Base-by-base conservation (phyloP, 345 rosid species). In the Rhodamnia argentea region DNA sequence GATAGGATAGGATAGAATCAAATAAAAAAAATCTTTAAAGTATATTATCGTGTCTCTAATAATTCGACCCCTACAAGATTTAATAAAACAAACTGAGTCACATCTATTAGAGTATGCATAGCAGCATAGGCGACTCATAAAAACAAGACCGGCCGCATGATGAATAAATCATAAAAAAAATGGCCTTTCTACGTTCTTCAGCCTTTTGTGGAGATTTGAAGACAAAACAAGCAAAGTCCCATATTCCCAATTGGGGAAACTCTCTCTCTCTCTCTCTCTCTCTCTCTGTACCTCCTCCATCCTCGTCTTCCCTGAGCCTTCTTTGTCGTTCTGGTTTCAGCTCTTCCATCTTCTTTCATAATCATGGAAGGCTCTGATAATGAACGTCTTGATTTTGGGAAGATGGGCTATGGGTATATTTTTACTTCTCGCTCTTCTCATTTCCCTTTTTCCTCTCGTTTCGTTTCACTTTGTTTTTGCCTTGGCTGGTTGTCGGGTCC, bases 371-470 rank as follows among this genome's bases (percentile, higher is more conserved):
- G 84, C 85, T 87, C 88, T 47, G 91, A 88, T 52, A 85, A 94
- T 86, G 96, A 94, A 86, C 99, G 99, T 81, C 95, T 95, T 83
- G 92, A 86, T 91, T 96, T 92, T 91, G 99, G 99, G 90, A 92
- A 89, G 93, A 97, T 97, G 99, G 98, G 98, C 50, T 96, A 91
- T 59, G 99, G 99, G 99, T 96, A 90, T 59, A 57, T 55, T 23
- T 37, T 62, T 53, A 84, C 29, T n/a, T 84, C 22, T 26, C 53
- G 52, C 23, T 16, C 37, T 83, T 51, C 74, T 62, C 51, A 13
- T 44, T 51, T 37, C 40, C 40, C 40, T 37, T 37, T 37, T 37
- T 37, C 40, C 40, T 37, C 40, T 37, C 40, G 40, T 37, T 22
- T 55, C 15, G 26, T 22, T 59, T 40, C 4, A 13, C 70, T 20